Evolutionary conservation across 2,329 filamentous ascomycete species (phyloP), one percentile per base, ranked within the genome.

Genomic region (Arthrobotrys iridis): DNA sequence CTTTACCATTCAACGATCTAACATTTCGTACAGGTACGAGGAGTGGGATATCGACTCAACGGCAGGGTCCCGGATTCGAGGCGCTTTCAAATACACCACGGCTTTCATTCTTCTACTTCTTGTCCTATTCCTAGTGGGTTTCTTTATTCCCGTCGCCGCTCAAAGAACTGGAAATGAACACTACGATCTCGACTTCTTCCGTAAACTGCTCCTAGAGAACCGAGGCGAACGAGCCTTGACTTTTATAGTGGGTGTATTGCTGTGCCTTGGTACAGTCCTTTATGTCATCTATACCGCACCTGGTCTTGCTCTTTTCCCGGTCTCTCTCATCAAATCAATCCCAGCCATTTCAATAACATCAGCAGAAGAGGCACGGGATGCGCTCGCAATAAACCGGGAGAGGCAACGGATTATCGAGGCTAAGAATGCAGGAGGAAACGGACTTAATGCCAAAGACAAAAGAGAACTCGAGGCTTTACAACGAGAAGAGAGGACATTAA

Each of bases 181-280:
- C 80, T 86, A 90, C 79, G 92, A 97, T 79, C 85, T 97, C 68
- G 94, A 97, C 82, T 98, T 93, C 83, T 97, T 97, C 87, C 94
- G 91, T 84, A 88, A 88, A 64, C 85, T 98, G 8, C 84, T 98
- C 50, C 85, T 90, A 0, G 90, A 93, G 81, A 97, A 96, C 81
- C 91, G 88, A 88, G 93, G 93, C 74, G 94, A 98, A 83, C 92
- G 95, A 81, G 93, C 94, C 0, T 85, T 99, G 60, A 94, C 93
- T 0, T 99, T 99, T 83, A 89, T 89, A 1, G 85, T 97, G 20
- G 95, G 95, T 0, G 85, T 97, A n/a, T 86, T 99, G 43, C 90
- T 96, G 63, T 93, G 92, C 0, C 84, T 97, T 28, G 95, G 95
- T 2, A 93, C 93, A 0, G 82, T 96, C 13, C 85, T 97, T 1